phyloP scores from a whole-genome alignment of 768 basidiomycete genomes.

The Phlebiopsis gigantea region DNA sequence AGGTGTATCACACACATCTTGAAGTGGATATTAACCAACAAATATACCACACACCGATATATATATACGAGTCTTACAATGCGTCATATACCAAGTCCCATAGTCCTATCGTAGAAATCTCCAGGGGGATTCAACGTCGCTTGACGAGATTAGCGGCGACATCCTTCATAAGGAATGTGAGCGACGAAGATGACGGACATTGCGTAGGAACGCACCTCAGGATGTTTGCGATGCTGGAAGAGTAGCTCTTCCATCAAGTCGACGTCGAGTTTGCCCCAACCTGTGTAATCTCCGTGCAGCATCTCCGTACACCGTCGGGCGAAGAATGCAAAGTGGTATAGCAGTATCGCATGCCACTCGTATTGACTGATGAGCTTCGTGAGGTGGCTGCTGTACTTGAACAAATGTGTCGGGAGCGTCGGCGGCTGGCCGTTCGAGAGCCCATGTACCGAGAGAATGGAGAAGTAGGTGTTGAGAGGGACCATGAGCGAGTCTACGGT shows the following conservation, averaged over 20 bases:
- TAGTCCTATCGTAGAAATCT: not conserved
- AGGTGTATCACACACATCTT: not conserved
- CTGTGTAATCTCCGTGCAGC: constrained; percentile 22
- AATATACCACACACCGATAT: not conserved
- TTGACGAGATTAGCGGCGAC: not conserved
- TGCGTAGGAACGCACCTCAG: constrained; percentile 13
- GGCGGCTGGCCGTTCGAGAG: constrained; percentile 19
- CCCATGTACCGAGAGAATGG: constrained; percentile 22
- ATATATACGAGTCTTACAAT: not conserved
- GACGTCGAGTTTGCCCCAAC: constrained; percentile 25
- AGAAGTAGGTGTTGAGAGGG: constrained; percentile 26
- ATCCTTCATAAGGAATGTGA: not conserved
- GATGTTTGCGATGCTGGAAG: constrained; percentile 21
- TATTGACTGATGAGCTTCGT: constrained; percentile 25
- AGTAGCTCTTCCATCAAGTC: constrained; percentile 28
- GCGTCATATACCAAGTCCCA: not conserved
- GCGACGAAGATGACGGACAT: not conserved
- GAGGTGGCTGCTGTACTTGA: constrained; percentile 27
- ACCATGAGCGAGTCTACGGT: constrained; percentile 25
- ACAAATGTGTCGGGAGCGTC: constrained; percentile 23
- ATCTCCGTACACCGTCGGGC: constrained; percentile 24
- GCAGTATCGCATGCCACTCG: constrained; percentile 24
- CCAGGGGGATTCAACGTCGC: not conserved
- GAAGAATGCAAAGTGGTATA: constrained; percentile 25
- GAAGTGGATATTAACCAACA: not conserved